Percentiles rank a stretch among this genome's conserved stretches.
phyloP scores from a whole-genome alignment of 2,329 filamentous ascomycete species.

The Aquanectria penicillioides region DNA sequence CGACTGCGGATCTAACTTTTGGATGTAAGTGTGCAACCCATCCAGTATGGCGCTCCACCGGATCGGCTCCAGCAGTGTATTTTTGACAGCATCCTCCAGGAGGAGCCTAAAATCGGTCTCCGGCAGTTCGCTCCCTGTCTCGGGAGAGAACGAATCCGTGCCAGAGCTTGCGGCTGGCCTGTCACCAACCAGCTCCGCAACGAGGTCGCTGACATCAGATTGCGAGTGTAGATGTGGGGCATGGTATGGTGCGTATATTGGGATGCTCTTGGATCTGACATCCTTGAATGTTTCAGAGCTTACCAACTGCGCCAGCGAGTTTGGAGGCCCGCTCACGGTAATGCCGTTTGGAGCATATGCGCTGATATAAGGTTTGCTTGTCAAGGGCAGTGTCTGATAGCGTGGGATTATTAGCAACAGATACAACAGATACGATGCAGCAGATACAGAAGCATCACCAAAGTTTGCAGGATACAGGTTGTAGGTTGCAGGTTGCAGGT shows the following conservation, averaged over 20 bases:
- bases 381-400: conserved; percentile 16
- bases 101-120: conserved; percentile 26
- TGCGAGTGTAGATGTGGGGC: conserved; percentile 32
- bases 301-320: conserved; percentile 24
- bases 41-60: conserved; percentile 29
- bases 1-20: neutral
- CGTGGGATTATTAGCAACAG: too few relatives aligned
- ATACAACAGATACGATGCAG: neutral
- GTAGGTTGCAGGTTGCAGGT: neutral
- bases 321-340: conserved; percentile 30
- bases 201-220: conserved; percentile 19
- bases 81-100: conserved; percentile 26
- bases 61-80: conserved; percentile 24
- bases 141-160: too few relatives aligned
- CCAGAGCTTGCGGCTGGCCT: conserved; percentile 5
- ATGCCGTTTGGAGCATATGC: conserved; percentile 32
- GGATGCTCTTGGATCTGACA: conserved; percentile 24
- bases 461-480: too few relatives aligned
- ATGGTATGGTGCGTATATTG: conserved; percentile 33
- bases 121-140: too few relatives aligned
- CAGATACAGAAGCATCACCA: too few relatives aligned
- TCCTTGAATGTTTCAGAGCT: conserved; percentile 9
- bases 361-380: conserved; percentile 32
- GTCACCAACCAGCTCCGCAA: conserved; percentile 11
- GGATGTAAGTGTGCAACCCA: neutral